These are phyloP conservation scores for Sugiyamaella paludigena DNA, from an alignment of 1,139 yeast genomes.

Conservation along the genomic window DNA sequence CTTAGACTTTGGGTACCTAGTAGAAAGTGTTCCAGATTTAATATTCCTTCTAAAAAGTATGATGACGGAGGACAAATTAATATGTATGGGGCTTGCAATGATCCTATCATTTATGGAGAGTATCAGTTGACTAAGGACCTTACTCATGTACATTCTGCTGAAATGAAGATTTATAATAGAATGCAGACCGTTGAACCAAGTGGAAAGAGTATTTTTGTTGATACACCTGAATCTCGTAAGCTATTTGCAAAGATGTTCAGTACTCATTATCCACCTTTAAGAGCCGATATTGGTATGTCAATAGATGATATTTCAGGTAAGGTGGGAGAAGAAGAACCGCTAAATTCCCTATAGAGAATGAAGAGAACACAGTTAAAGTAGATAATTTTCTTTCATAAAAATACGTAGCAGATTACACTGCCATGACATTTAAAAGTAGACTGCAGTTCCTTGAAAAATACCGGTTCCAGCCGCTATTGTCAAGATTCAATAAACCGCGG, in stretches of 20 bases:
- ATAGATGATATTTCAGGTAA: neutral
- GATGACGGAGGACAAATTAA: constrained; percentile 25
- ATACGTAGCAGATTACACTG: too few relatives aligned
- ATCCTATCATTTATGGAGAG: constrained; percentile 24
- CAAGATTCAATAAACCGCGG: too few relatives aligned
- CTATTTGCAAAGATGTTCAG: constrained; percentile 18
- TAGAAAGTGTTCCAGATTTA: constrained; percentile 24
- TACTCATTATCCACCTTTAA: constrained; percentile 19
- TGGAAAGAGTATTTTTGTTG: constrained; percentile 10
- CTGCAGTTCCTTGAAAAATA: too few relatives aligned
- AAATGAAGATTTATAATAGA: constrained; percentile 24
- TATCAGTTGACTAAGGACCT: constrained; percentile 25
- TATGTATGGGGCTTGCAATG: constrained; percentile 32
- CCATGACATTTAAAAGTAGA: too few relatives aligned
- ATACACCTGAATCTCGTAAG: constrained; percentile 10
- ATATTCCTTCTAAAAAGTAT: constrained; percentile 19
- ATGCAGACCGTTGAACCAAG: constrained; percentile 11
- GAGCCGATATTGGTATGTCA: constrained; percentile 19
- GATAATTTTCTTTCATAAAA: too few relatives aligned
- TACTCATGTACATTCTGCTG: constrained; percentile 26
- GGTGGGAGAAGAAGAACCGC: too few relatives aligned
- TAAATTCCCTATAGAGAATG: too few relatives aligned
- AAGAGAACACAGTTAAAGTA: too few relatives aligned
- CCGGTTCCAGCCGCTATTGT: too few relatives aligned
- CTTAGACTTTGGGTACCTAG: constrained; percentile 29